Base-by-base conservation (phyloP, 1,139 yeast genomes). In the Debaryomyces subglobosus region DNA sequence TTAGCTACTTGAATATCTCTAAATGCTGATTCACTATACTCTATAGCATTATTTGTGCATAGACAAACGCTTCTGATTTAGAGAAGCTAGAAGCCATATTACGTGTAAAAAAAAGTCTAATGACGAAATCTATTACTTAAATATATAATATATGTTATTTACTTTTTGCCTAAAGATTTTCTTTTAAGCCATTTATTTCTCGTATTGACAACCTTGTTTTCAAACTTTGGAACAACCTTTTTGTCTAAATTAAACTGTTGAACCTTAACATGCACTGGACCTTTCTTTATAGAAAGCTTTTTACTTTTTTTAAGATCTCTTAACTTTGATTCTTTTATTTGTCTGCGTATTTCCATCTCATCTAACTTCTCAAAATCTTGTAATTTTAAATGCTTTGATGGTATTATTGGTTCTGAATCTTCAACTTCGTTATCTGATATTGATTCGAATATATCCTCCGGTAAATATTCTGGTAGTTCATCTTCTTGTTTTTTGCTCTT, bases 161-260 rank as follows among this genome's bases (percentile, higher is more conserved):
- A 75, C 54, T 67, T 74, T 53, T 66, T 71, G 45, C 68, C 63
- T 47, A 84, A 63, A 18, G 83, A 68, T 56, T 77, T 82, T 61
- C 90, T 77, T 55, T 75, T 78, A 54, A 85, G 67, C 89, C 89
- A 85, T 57, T 79, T 78, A 46, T 78, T 79, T 60, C 74, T 81
- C 27, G 76, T 67, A 43, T 65, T 69, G 45, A 78, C 62, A 10
- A 77, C 68, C 39, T 67, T 63, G 20, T 64, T 60, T 50, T 77
- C 82, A 39, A 78, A 75, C 39, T 68, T 68, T 8, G 86, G 86
- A 3, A 77, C 81, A 6, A 67, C 58, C 47, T 65, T 72, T 43
- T 65, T 62, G 44, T 53, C 55, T 12, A 51, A 49, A 43, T 59
- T 54, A 36, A 56, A 60, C 3, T 62, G 44, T 50, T 74, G 70